These are phyloP conservation scores for Saprolegnia diclina DNA, from an alignment of 352 stramenopile genomes.

Conservation along the genomic window DNA sequence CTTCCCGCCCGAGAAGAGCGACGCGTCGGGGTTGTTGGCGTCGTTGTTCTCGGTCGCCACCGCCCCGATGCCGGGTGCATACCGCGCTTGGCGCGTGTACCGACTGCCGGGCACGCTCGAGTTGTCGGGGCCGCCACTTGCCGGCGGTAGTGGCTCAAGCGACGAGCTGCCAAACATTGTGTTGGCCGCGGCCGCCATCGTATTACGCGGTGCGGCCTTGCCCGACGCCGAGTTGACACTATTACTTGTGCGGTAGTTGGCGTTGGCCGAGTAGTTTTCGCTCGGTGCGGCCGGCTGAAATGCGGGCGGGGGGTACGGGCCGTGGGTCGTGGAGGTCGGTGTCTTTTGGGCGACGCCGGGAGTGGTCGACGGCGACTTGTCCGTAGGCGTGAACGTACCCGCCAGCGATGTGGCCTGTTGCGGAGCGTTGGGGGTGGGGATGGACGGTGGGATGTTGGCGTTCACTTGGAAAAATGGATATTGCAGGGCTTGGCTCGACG, in stretches of 20 bases:
- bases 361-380: conserved; percentile 21
- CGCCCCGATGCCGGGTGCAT: conserved; percentile 58
- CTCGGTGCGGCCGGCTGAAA: neutral
- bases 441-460: conserved; percentile 64
- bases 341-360: conserved; percentile 5
- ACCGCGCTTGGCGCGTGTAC: conserved; percentile 73
- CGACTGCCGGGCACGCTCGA: conserved; percentile 53
- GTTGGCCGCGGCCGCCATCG: conserved; percentile 61
- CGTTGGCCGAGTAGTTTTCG: conserved; percentile 10
- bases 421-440: conserved; percentile 53
- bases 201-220: conserved; percentile 41
- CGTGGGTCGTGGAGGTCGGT: conserved; percentile 5
- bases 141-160: neutral
- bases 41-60: conserved; percentile 44
- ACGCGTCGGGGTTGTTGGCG: conserved; percentile 31
- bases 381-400: conserved; percentile 13
- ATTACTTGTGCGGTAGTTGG: conserved; percentile 4
- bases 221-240: neutral
- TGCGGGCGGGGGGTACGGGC: conserved; percentile 10
- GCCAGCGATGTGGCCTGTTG: conserved; percentile 32
- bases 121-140: conserved; percentile 39
- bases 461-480: conserved; percentile 94
- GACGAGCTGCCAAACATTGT: conserved; percentile 46
- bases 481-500: conserved; percentile 89
- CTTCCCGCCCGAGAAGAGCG: conserved; percentile 44